A percentile compares a stretch with the other conserved stretches of the same genome.
These are phyloP conservation scores for Torulaspora indica DNA, from an alignment of 805 yeast species.

Conservation along the genomic window DNA sequence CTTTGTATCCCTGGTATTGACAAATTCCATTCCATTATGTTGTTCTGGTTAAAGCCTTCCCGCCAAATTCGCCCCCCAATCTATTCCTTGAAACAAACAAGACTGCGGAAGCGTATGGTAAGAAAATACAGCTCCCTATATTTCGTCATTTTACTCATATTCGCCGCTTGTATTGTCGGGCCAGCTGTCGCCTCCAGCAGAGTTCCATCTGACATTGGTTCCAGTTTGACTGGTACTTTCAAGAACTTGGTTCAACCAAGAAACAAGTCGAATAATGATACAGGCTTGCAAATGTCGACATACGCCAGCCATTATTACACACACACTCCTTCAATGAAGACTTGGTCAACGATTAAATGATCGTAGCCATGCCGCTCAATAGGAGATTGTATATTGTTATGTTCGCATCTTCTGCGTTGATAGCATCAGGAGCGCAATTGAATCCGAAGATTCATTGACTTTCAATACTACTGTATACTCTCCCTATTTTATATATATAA, in stretches of 20 bases:
- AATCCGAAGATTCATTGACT: not conserved
- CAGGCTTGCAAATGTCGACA: conserved; percentile 48
- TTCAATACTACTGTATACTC: not conserved
- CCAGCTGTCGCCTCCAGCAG: conserved; percentile 81
- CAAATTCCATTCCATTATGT: conserved; percentile 96
- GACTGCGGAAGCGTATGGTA: conserved; percentile 96
- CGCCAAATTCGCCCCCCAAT: conserved; percentile 93
- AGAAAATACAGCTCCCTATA: conserved; percentile 84
- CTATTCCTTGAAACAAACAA: conserved; percentile 92
- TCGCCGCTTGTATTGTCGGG: conserved; percentile 74
- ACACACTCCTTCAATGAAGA: conserved; percentile 47
- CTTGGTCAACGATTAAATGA: conserved; percentile 50
- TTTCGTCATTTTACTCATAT: conserved; percentile 62
- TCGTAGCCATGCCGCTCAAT: not conserved
- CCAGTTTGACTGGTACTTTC: conserved; percentile 38
- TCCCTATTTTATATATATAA: conserved; percentile 5
- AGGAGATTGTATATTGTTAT: conserved; percentile 1
- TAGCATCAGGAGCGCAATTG: not conserved
- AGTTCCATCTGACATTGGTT: conserved; percentile 37
- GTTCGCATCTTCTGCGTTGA: not conserved
- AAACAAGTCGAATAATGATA: conserved; percentile 74
- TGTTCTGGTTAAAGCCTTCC: conserved; percentile 97
- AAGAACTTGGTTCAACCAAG: conserved; percentile 88
- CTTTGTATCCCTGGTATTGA: conserved; percentile 82
- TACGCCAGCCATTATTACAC: conserved; percentile 40